These are phyloP conservation scores for Alternaria solani DNA, from an alignment of 2,329 filamentous ascomycete species.

Conservation along the genomic window DNA sequence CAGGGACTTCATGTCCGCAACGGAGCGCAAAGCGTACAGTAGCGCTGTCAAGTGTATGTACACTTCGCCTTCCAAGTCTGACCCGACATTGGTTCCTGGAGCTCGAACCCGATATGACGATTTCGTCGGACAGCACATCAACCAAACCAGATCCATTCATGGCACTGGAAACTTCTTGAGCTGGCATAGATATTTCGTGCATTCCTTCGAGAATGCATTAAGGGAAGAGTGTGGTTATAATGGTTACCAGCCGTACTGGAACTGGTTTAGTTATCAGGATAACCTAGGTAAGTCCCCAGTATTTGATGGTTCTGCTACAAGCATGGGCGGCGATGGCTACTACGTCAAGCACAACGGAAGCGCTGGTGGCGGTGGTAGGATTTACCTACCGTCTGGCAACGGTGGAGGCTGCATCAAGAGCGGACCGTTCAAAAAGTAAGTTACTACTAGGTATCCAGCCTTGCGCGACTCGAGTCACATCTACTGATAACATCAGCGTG, in stretches of 20 bases:
- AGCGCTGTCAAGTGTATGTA: conserved; percentile 31
- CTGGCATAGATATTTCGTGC: conserved; percentile 51
- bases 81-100: conserved; percentile 23
- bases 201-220: conserved; percentile 49
- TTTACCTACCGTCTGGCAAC: conserved; percentile 16
- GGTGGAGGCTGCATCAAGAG: conserved; percentile 35
- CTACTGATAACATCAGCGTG: conserved; percentile 9
- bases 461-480: neutral
- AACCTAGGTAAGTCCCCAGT: conserved; percentile 40
- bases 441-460: neutral
- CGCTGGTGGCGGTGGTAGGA: conserved; percentile 20
- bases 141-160: conserved; percentile 28
- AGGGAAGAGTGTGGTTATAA: conserved; percentile 51
- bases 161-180: conserved; percentile 30
- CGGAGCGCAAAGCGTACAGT: conserved; percentile 29
- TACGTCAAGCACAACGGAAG: conserved; percentile 17
- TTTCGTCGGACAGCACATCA: conserved; percentile 36
- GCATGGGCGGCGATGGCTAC: conserved; percentile 45
- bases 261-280: conserved; percentile 51
- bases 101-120: conserved; percentile 38
- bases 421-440: conserved; percentile 41
- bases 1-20: conserved; percentile 3
- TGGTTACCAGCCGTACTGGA: conserved; percentile 56
- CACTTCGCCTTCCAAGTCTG: conserved; percentile 21
- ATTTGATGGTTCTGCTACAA: conserved; percentile 40